Conservation (phyloP, 1,284 basidiomycete genomes). For the Tilletiopsis washingtonensis region DNA sequence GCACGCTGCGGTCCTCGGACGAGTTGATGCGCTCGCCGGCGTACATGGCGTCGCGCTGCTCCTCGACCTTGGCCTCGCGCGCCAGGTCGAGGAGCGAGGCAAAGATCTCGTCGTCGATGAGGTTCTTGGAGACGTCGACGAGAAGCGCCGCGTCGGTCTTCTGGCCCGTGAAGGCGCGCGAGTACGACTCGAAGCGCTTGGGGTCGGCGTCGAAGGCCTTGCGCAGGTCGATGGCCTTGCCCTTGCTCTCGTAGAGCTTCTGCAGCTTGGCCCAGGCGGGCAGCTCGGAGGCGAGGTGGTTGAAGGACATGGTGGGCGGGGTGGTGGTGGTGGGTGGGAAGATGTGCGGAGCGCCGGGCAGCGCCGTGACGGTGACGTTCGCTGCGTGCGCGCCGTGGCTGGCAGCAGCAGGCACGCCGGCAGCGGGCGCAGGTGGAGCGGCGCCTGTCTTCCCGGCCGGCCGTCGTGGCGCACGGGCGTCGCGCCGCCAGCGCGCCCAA, state of each 20-base stretch:
- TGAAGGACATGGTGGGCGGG: not conserved
- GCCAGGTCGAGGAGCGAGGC: conserved; percentile 66
- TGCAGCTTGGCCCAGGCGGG: conserved; percentile 85
- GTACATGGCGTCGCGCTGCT: conserved; percentile 85
- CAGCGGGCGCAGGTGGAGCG: no score
- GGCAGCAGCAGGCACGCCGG: no score
- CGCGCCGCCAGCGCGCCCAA: no score
- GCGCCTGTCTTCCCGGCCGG: no score
- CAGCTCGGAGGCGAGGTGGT: conserved; percentile 28
- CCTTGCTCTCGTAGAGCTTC: conserved; percentile 68
- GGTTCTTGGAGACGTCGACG: conserved; percentile 93
- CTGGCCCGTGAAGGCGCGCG: conserved; percentile 61
- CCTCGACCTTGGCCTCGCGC: conserved; percentile 76
- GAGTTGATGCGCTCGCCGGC: conserved; percentile 95
- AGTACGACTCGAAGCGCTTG: conserved; percentile 75
- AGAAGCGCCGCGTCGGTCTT: conserved; percentile 70
- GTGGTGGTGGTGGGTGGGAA: no score
- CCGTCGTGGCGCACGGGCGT: no score
- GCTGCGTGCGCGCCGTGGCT: no score
- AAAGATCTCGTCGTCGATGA: conserved; percentile 76
- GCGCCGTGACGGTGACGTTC: no score
- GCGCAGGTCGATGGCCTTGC: conserved; percentile 69
- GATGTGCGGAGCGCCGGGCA: no score
- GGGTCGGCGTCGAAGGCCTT: conserved; percentile 86
- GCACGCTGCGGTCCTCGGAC: conserved; percentile 88